Evolutionary conservation across 306 rosid species (phyloP), one percentile per base, ranked within the genome.

Genomic region (Chamaecrista fasciculata): DNA sequence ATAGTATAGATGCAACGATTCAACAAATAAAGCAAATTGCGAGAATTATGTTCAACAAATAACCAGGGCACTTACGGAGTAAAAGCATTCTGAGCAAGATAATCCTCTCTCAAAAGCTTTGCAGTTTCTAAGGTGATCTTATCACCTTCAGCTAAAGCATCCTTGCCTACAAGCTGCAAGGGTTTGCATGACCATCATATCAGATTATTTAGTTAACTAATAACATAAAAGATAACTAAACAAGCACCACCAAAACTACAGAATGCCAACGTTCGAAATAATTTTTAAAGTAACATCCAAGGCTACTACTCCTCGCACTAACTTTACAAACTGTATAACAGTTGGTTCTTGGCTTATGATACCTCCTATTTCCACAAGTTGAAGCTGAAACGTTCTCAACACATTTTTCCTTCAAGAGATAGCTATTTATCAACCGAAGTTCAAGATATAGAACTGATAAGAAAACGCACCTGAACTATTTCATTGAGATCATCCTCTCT

Each of bases 21-120:
- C n/a, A n/a, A n/a, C n/a, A n/a, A n/a, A n/a, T n/a, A n/a, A n/a
- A n/a, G n/a, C n/a, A n/a, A n/a, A n/a, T n/a, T n/a, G n/a, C n/a
- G n/a, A n/a, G n/a, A n/a, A n/a, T 43, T 8, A 47, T 56, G 66
- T 51, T 52, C 66, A 69, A 48, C 46, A 71, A n/a, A 20, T 55
- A 48, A 62, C 31, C 53, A 60, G 23, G 53, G 52, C 40, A 78
- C 95, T 81, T 59, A 95, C 99, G 99, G 91, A 47, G 97, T 95
- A 79, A 95, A 95, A 73, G 99, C 99, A 89, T 95, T 95, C 80
- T 95, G 99, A 56, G 99, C 99, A 52, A 95, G 99, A 83, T 95
- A 95, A 76, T 95, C 99, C 84, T 95, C 99, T 77, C 99, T 91
- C 96, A 95, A 86, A 71, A 95, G 97, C 81, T 95, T 91, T 40